Evolutionary conservation across 805 yeast genomes (phyloP), one percentile per base, ranked within the genome.

Genomic region (Nakazawaea ambrosiae): DNA sequence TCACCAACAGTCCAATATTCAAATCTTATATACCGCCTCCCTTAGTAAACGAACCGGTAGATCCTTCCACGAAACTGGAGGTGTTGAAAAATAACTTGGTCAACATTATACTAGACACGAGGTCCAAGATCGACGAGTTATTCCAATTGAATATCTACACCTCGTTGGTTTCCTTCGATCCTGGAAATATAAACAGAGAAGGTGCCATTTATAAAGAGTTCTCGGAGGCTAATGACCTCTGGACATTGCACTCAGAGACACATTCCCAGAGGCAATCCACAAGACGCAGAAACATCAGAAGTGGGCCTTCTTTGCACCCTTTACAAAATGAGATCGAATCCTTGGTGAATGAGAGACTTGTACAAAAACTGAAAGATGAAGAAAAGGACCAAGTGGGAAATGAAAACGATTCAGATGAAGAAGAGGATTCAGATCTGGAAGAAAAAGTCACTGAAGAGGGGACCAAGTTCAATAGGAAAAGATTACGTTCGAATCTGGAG

Each of bases 121-220:
- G 71, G 35, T 36, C 70, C 4, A 53, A 73, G 19, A 61, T 74
- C 0, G 74, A 76, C 43, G 88, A 82, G 49, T 57, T 81, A 15
- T 81, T 75, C 47, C 86, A 81, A 50, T 55, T 82, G 20, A 60
- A 66, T 40, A 74, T 78, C 46, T 81, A 70, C 50, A 73, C 76
- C 16, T 75, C 85, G 1, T 52, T 81, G 30, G 73, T 68, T 0
- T 74, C 73, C 15, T 82, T 78, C 71, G 71, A 79, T 45, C 88
- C 88, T 0, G 48, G 54, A 33, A 39, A 38, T 15, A 54, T 59
- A 34, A 61, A 64, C 1, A 49, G 60, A 8, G 63, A 61, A 14
- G 60, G 66, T 2, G 58, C 54, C 25, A 44, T 50, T 44, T 61
- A 50, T 38, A 50, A 45, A 40, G 53, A 46, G 37, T 69, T 58